These are phyloP conservation scores for Metschnikowia peoriensis DNA, from an alignment of 805 yeast species.

Conservation along the genomic window DNA sequence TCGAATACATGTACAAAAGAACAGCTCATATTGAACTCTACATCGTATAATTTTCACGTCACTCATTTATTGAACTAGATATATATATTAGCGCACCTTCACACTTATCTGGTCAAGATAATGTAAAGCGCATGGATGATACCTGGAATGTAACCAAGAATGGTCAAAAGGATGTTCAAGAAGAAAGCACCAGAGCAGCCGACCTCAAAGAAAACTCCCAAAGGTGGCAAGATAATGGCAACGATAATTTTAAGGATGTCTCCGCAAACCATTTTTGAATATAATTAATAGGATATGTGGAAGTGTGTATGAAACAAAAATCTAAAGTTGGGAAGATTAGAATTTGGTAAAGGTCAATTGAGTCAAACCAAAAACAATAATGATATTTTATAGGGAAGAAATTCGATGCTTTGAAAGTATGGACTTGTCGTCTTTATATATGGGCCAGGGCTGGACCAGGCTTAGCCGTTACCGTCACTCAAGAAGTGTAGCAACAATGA, in stretches of 20 bases:
- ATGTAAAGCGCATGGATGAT: conserved; percentile 63
- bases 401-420: too few relatives aligned
- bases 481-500: neutral
- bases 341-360: neutral
- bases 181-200: conserved; percentile 46
- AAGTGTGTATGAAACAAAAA: neutral
- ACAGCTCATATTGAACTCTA: neutral
- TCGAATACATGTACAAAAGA: neutral
- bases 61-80: neutral
- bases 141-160: conserved; percentile 77
- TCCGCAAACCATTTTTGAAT: conserved; percentile 37
- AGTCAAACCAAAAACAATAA: neutral
- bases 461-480: neutral
- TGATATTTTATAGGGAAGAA: neutral
- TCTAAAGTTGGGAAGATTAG: neutral
- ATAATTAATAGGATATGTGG: neutral
- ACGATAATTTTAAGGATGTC: conserved; percentile 52
- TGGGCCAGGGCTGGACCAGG: neutral
- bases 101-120: conserved; percentile 29
- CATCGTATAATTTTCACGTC: neutral
- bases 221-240: conserved; percentile 56
- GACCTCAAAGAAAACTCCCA: conserved; percentile 60
- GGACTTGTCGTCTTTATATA: neutral
- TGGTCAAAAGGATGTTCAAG: conserved; percentile 62
- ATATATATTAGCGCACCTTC: neutral